Conservation (phyloP, 768 basidiomycete genomes). For the Hygrophoropsis aurantiaca region DNA sequence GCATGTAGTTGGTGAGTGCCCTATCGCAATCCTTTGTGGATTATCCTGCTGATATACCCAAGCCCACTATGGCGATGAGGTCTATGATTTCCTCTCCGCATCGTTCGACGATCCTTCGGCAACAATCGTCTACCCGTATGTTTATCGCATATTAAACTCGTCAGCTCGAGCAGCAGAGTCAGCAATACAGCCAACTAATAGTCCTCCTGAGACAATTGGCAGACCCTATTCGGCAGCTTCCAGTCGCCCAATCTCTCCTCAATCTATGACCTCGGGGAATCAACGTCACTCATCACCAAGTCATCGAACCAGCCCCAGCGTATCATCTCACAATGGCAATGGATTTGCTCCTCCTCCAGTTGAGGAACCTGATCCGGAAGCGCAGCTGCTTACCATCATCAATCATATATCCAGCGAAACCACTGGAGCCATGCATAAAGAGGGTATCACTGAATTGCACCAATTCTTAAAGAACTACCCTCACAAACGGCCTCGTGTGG, state of each 20-base stretch:
- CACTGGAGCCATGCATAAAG: constrained; percentile 86
- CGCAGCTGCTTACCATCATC: constrained; percentile 77
- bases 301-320: constrained; percentile 67
- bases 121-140: constrained; percentile 95
- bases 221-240: constrained; percentile 58
- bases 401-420: constrained; percentile 87
- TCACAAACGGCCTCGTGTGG: constrained; percentile 76
- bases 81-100: constrained; percentile 86
- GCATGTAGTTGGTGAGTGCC: constrained; percentile 85
- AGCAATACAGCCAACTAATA: constrained; percentile 17
- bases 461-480: constrained; percentile 91
- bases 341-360: constrained; percentile 51
- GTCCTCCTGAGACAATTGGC: constrained; percentile 36
- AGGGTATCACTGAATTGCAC: constrained; percentile 92
- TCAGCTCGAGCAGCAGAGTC: constrained; percentile 43
- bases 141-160: constrained; percentile 87
- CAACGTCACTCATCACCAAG: constrained; percentile 58
- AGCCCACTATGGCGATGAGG: constrained; percentile 86
- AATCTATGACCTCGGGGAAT: constrained; percentile 51
- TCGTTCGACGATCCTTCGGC: constrained; percentile 96
- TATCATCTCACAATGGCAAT: constrained; percentile 61
- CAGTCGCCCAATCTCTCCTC: constrained; percentile 72
- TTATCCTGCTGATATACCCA: constrained; percentile 11
- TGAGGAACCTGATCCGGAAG: constrained; percentile 87
- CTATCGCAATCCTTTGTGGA: constrained; percentile 1